Conservation (phyloP, 179 eudicot genomes). For the Drosera spatulata region DNA sequence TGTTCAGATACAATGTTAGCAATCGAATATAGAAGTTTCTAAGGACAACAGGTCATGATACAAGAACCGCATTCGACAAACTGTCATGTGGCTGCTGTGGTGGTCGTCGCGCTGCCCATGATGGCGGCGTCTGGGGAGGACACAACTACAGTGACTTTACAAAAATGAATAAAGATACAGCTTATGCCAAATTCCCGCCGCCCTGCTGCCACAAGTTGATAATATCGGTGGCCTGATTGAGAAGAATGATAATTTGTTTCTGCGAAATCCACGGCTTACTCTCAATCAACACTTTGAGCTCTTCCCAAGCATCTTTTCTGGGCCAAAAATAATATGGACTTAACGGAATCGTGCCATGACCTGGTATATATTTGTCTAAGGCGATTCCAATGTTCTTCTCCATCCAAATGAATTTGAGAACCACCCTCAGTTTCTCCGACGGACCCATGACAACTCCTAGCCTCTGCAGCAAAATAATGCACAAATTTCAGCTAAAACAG, state of each 20-base stretch:
- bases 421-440: conserved; percentile 54
- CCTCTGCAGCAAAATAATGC: conserved; percentile 37
- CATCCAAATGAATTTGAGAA: conserved; percentile 90
- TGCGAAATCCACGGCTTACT: conserved; percentile 92
- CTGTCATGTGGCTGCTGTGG: no score
- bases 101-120: no score
- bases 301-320: conserved; percentile 97
- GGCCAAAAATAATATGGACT: conserved; percentile 95
- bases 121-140: no score
- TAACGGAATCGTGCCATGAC: conserved; percentile 71
- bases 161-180: background rate
- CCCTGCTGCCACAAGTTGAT: conserved; percentile 92
- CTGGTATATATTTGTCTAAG: conserved; percentile 61
- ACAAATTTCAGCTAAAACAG: background rate
- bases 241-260: conserved; percentile 85
- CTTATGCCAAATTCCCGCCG: conserved; percentile 56
- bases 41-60: no score
- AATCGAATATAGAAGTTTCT: no score
- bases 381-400: conserved; percentile 88
- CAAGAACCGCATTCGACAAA: no score
- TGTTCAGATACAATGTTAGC: no score
- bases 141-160: background rate
- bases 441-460: conserved; percentile 50
- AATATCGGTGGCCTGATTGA: conserved; percentile 90
- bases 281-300: conserved; percentile 76